A percentile compares a stretch with the other conserved stretches of the same genome.
phyloP scores from a whole-genome alignment of 2,329 filamentous ascomycete genomes.

The Xylaria sp. region DNA sequence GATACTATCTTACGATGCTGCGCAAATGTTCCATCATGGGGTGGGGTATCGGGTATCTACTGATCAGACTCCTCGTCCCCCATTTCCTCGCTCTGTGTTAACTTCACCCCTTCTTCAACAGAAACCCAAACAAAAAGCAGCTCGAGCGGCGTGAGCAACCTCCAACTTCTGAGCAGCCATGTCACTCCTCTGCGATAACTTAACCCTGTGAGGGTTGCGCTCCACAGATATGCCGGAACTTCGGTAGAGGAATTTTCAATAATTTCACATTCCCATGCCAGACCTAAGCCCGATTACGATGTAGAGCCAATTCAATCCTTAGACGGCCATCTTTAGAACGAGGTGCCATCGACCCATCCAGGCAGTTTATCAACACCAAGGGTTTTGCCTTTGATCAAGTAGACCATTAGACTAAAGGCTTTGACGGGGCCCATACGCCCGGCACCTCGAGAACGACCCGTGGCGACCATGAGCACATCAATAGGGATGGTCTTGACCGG shows the following conservation, averaged over 20 bases:
- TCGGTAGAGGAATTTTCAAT: not conserved
- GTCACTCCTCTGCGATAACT: not conserved
- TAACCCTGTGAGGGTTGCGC: not conserved
- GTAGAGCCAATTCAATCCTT: not conserved
- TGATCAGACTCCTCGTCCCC: constrained; percentile 20
- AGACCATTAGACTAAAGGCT: constrained; percentile 63
- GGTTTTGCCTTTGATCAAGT: constrained; percentile 63
- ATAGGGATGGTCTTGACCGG: constrained; percentile 60
- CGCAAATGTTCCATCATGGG: constrained; percentile 19
- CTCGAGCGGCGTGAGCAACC: not conserved
- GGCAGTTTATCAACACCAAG: constrained; percentile 58
- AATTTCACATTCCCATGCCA: not conserved
- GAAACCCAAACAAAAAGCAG: constrained; percentile 3
- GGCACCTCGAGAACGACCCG: constrained; percentile 61
- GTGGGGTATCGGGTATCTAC: constrained; percentile 34
- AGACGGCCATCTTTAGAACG: constrained; percentile 52
- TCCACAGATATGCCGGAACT: not conserved
- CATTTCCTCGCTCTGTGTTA: not conserved
- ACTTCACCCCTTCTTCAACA: not conserved
- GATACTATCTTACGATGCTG: constrained; percentile 12
- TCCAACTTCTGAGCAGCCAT: not conserved
- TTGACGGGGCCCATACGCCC: constrained; percentile 61
- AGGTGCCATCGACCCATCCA: constrained; percentile 61
- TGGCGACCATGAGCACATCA: constrained; percentile 61
- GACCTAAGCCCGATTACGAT: not conserved